These are phyloP conservation scores for Avena insularis DNA, from an alignment of 176 grass and related monocot genomes.

Conservation along the genomic window DNA sequence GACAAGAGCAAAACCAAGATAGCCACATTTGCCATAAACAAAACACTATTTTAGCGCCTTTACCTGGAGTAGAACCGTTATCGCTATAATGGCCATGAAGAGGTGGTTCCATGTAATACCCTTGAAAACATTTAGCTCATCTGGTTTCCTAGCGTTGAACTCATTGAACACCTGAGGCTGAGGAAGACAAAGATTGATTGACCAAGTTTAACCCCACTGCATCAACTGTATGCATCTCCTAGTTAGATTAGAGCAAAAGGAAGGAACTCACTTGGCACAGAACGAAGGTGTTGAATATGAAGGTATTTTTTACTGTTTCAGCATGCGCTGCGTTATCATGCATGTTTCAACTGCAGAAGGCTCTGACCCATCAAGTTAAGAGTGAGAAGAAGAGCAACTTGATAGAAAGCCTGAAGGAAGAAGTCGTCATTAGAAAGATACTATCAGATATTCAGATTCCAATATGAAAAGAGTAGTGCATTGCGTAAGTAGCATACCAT, in stretches of 20 bases:
- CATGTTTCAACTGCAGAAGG: slow-evolving; percentile 72
- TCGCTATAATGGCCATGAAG: slow-evolving; percentile 65
- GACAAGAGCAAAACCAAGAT: slow-evolving; percentile 28
- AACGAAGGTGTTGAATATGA: slow-evolving; percentile 99
- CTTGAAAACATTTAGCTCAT: slow-evolving; percentile 85
- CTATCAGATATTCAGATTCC: background rate
- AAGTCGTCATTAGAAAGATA: slow-evolving; percentile 18
- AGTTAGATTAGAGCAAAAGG: slow-evolving; percentile 19
- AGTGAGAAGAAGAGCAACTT: slow-evolving; percentile 79
- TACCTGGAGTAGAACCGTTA: slow-evolving; percentile 92
- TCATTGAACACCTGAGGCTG: slow-evolving; percentile 87
- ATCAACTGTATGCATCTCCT: background rate
- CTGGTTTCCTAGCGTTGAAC: slow-evolving; percentile 88
- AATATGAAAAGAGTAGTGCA: background rate
- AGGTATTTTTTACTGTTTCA: slow-evolving; percentile 85
- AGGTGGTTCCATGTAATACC: slow-evolving; percentile 70
- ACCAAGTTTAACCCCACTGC: slow-evolving; percentile 3
- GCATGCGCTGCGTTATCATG: slow-evolving; percentile 67
- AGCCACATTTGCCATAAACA: background rate
- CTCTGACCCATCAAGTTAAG: slow-evolving; percentile 78
- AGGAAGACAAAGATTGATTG: background rate
- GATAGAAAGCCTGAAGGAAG: slow-evolving; percentile 73
- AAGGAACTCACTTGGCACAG: slow-evolving; percentile 78
- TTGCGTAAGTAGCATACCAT: slow-evolving; percentile 58
- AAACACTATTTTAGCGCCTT: background rate